A percentile compares a stretch with the other conserved stretches of the same genome.
These are phyloP conservation scores for Candida fluviatilis DNA, from an alignment of 805 yeast species.

Conservation along the genomic window DNA sequence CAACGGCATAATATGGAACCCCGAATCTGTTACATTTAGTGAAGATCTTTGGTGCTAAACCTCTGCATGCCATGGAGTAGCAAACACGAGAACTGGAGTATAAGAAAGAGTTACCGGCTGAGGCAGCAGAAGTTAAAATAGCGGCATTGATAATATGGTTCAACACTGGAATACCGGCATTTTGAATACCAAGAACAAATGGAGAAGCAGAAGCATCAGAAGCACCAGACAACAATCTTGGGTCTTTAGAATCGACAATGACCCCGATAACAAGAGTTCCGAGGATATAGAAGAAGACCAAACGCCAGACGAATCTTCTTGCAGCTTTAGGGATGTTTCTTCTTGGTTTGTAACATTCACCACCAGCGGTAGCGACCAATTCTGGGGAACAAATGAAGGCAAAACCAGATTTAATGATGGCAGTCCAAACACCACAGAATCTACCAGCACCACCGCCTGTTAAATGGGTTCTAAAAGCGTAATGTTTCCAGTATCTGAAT, in stretches of 20 bases:
- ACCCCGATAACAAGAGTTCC: slow-evolving; percentile 40
- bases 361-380: slow-evolving; percentile 68
- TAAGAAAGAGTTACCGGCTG: slow-evolving; percentile 41
- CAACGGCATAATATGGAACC: slow-evolving; percentile 34
- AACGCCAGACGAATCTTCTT: slow-evolving; percentile 51
- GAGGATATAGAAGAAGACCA: slow-evolving; percentile 36
- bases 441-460: slow-evolving; percentile 54
- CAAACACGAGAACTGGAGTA: slow-evolving; percentile 41
- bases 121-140: slow-evolving; percentile 54
- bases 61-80: slow-evolving; percentile 36
- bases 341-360: slow-evolving; percentile 32
- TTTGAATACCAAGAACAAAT: slow-evolving; percentile 59
- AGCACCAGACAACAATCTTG: slow-evolving; percentile 18
- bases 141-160: slow-evolving; percentile 61
- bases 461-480: slow-evolving; percentile 41
- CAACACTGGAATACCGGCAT: slow-evolving; percentile 54
- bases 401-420: slow-evolving; percentile 60
- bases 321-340: slow-evolving; percentile 53
- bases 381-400: slow-evolving; percentile 65
- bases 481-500: slow-evolving; percentile 38
- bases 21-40: slow-evolving; percentile 39
- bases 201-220: slow-evolving; percentile 59
- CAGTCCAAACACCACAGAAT: slow-evolving; percentile 62
- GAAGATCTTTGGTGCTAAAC: slow-evolving; percentile 36
- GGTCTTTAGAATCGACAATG: slow-evolving; percentile 27